phyloP scores from a whole-genome alignment of 2,329 filamentous ascomycete genomes.

The Botryotinia calthae region DNA sequence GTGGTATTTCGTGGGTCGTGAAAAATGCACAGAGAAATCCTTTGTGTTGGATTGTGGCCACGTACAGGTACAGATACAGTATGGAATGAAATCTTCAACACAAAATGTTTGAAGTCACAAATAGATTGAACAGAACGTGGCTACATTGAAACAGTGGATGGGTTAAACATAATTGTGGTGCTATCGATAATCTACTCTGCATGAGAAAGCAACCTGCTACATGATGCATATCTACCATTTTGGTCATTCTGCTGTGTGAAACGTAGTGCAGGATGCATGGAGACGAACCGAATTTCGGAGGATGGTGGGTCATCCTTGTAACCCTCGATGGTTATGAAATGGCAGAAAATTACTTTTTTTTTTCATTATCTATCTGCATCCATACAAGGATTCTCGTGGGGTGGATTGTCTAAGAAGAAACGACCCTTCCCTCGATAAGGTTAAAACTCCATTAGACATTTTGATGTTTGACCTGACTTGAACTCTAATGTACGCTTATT shows the following conservation, averaged over 20 bases:
- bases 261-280: constrained; percentile 7
- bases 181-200: neutral
- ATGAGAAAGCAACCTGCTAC: neutral
- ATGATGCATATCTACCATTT: neutral
- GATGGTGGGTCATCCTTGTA: constrained; percentile 20
- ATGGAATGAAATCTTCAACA: neutral
- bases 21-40: neutral
- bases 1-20: neutral
- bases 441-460: neutral
- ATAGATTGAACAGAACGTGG: constrained; percentile 4
- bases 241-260: neutral
- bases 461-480: neutral
- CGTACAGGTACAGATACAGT: neutral
- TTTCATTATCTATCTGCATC: neutral
- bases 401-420: neutral
- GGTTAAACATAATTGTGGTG: neutral
- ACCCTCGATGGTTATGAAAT: neutral
- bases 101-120: constrained; percentile 4
- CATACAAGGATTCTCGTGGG: constrained; percentile 1
- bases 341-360: neutral
- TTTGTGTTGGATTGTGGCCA: neutral
- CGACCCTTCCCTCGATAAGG: neutral
- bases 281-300: neutral
- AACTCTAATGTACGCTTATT: neutral
- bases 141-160: neutral